Percentiles rank a stretch among this genome's conserved stretches.
These are phyloP conservation scores for Apiospora saccharicola DNA, from an alignment of 2,329 filamentous ascomycete genomes.

Conservation along the genomic window DNA sequence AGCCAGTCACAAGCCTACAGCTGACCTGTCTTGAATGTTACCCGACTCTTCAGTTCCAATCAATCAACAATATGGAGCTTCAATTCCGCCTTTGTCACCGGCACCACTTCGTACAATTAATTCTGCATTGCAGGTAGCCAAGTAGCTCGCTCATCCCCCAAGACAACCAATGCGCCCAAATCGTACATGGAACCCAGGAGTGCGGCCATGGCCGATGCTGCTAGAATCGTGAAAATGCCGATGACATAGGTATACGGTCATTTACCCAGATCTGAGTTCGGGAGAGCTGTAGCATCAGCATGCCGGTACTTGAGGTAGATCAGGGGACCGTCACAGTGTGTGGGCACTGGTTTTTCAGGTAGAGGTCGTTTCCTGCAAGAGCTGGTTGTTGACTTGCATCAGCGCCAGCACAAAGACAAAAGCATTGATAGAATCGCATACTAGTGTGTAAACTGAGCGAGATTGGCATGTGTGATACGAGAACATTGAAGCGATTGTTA, in stretches of 20 bases:
- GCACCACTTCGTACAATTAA: not conserved
- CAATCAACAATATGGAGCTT: constrained; percentile 5
- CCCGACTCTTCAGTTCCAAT: not conserved
- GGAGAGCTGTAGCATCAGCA: constrained; percentile 4
- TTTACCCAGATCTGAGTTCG: constrained; percentile 10
- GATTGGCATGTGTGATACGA: not conserved
- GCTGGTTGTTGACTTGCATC: constrained; percentile 16
- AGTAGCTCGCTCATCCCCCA: not conserved
- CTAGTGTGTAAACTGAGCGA: not conserved
- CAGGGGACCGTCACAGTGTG: constrained; percentile 14
- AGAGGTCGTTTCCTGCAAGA: not conserved
- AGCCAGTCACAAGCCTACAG: constrained; percentile 2
- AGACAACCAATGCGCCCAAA: not conserved
- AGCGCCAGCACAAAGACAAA: not conserved
- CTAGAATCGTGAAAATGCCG: not conserved
- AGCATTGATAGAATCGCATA: not conserved
- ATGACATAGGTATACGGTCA: not conserved
- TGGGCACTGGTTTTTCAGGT: not conserved
- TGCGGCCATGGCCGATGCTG: not conserved
- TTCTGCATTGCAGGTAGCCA: constrained; percentile 9
- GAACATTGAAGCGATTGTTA: not conserved
- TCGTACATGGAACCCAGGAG: not conserved
- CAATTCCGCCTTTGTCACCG: not conserved
- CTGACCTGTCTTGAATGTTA: not conserved
- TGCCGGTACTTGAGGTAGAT: constrained; percentile 10